phyloP scores from a whole-genome alignment of 108 stramenopile species.

The Parietichytrium sp. region DNA sequence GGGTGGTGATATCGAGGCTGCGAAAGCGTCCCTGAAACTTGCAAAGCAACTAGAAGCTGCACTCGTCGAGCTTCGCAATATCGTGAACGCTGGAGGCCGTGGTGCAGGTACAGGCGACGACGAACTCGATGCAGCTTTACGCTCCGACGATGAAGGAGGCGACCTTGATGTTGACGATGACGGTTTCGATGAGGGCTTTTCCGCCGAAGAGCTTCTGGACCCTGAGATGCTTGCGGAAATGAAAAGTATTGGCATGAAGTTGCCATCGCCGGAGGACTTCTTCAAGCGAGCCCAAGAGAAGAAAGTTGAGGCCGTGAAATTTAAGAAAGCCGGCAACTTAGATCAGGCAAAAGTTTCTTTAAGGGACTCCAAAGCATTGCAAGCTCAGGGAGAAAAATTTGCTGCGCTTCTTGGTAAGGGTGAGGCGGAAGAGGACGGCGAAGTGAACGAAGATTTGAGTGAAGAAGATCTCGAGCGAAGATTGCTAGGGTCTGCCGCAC shows the following conservation, averaged over 20 bases:
- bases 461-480: neutral
- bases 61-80: neutral
- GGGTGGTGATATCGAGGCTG: neutral
- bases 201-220: neutral
- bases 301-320: neutral
- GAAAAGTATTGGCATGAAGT: constrained; percentile 11
- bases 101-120: neutral
- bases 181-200: neutral
- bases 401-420: neutral
- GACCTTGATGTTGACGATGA: neutral
- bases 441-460: neutral
- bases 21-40: neutral
- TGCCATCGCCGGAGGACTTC: neutral
- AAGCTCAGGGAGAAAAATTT: neutral
- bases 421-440: neutral
- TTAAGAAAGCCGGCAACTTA: neutral
- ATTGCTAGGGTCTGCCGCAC: neutral
- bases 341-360: neutral
- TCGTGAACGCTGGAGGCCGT: neutral
- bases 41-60: constrained; percentile 27
- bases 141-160: neutral
- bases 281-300: neutral
- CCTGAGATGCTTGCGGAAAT: constrained; percentile 15
- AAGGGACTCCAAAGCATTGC: neutral
- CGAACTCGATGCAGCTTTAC: no score